Percentiles rank a stretch among this genome's conserved stretches.
phyloP scores from a whole-genome alignment of 495 filamentous ascomycete species.

The Hypoxylon subgilvum region DNA sequence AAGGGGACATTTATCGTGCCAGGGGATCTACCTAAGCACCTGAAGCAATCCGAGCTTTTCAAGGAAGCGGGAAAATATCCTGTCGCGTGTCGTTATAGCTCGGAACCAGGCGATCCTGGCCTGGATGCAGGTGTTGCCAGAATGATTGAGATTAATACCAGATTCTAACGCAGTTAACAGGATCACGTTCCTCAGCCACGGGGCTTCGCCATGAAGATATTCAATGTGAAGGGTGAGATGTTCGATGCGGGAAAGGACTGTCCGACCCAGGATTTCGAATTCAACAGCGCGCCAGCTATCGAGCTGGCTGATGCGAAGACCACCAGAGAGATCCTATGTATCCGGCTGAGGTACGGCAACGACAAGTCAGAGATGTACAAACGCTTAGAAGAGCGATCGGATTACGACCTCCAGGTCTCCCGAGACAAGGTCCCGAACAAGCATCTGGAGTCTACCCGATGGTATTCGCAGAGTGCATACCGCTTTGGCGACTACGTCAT shows the following conservation, averaged over 20 bases:
- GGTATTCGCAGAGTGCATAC: conserved; percentile 57
- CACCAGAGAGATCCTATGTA: conserved; percentile 53
- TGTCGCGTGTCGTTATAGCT: conserved; percentile 49
- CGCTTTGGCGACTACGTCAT: conserved; percentile 56
- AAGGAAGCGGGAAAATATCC: conserved; percentile 46
- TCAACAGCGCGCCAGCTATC: conserved; percentile 56
- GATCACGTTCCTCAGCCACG: conserved; percentile 54
- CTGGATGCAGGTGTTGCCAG: conserved; percentile 41
- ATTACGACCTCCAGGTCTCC: conserved; percentile 51
- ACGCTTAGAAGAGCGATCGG: conserved; percentile 48
- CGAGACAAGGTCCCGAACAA: conserved; percentile 47
- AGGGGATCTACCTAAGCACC: conserved; percentile 46
- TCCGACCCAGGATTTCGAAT: conserved; percentile 54
- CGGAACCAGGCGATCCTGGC: conserved; percentile 51
- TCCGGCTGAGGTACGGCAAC: conserved; percentile 51
- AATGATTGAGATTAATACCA: background rate
- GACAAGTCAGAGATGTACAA: conserved; percentile 48
- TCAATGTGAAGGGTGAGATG: conserved; percentile 54
- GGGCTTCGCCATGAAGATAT: conserved; percentile 58
- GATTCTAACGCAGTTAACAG: background rate
- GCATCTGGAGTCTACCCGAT: conserved; percentile 51
- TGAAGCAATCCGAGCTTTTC: conserved; percentile 54
- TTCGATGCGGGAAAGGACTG: conserved; percentile 47
- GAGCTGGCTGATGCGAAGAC: conserved; percentile 55
- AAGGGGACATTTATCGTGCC: conserved; percentile 52